phyloP scores from a whole-genome alignment of 2,329 filamentous ascomycete species.

The Trichoderma citrinoviride region DNA sequence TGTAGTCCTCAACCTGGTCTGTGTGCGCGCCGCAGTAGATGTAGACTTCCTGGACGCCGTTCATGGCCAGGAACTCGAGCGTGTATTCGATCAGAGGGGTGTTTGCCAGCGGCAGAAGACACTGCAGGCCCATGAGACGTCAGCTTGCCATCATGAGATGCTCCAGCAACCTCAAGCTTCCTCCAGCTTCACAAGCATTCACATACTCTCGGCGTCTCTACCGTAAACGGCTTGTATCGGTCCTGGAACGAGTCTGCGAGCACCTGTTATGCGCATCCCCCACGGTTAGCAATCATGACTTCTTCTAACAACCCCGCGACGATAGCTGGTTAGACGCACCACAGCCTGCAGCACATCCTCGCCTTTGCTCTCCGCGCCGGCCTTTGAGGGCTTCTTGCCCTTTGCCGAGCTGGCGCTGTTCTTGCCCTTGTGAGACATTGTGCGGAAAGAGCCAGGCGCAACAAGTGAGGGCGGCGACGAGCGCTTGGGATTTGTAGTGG shows the following conservation, averaged over 20 bases:
- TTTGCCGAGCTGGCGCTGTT: conserved; percentile 41
- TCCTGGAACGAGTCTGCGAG: conserved; percentile 95
- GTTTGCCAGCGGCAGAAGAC: conserved; percentile 89
- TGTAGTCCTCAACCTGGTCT: conserved; percentile 82
- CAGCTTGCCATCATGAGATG: neutral
- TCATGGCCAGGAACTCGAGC: conserved; percentile 91
- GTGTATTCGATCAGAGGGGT: conserved; percentile 96
- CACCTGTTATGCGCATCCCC: conserved; percentile 53
- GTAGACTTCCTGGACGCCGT: conserved; percentile 90
- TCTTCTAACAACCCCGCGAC: conserved; percentile 29
- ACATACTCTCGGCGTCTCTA: conserved; percentile 77
- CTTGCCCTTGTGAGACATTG: conserved; percentile 49
- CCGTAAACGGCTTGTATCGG: conserved; percentile 82
- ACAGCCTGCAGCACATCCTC: conserved; percentile 59
- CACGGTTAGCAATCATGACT: neutral
- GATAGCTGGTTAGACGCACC: conserved; percentile 39
- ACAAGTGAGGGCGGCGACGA: conserved; percentile 19
- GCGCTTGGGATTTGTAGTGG: conserved; percentile 20
- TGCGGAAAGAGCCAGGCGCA: conserved; percentile 12
- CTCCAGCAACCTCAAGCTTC: neutral
- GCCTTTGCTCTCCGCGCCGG: conserved; percentile 52
- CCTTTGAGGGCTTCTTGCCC: conserved; percentile 53
- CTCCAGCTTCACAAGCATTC: neutral
- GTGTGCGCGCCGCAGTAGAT: conserved; percentile 88
- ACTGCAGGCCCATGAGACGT: conserved; percentile 50